These are phyloP conservation scores for Corchorus olitorius DNA, from an alignment of 345 rosid genomes.

Conservation along the genomic window DNA sequence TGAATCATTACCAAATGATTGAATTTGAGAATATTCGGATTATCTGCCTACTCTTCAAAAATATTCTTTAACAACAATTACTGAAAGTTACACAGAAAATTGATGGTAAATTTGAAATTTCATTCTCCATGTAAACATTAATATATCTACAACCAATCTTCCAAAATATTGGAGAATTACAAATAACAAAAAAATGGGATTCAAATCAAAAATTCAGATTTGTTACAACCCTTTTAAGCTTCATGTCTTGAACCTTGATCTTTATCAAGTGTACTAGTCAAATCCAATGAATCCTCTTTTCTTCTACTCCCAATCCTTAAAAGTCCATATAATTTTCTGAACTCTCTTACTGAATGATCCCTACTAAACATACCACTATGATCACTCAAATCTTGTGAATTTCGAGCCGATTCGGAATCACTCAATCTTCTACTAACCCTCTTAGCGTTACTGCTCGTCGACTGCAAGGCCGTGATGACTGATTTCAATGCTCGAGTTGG, in stretches of 20 bases:
- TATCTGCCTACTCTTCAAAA: background rate
- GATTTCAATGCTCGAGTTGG: slow-evolving; percentile 53
- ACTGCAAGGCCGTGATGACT: slow-evolving; percentile 45
- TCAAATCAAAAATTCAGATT: background rate
- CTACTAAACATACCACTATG: background rate
- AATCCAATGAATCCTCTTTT: slow-evolving; percentile 27
- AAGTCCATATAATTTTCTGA: slow-evolving; percentile 31
- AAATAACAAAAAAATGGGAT: background rate
- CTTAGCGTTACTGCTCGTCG: background rate
- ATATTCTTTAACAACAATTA: background rate
- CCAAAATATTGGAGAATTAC: background rate
- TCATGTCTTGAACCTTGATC: slow-evolving; percentile 19
- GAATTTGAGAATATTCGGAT: background rate
- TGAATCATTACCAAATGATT: background rate
- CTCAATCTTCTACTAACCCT: background rate
- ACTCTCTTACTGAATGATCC: slow-evolving; percentile 25
- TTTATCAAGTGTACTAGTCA: slow-evolving; percentile 14
- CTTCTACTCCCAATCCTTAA: slow-evolving; percentile 29
- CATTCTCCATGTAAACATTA: background rate
- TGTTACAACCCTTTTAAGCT: background rate
- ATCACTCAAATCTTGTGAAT: background rate
- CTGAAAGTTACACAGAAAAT: background rate
- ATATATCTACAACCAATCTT: background rate
- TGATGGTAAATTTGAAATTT: background rate
- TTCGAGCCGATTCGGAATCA: background rate